A percentile compares a stretch with the other conserved stretches of the same genome.
phyloP scores from a whole-genome alignment of 495 filamentous ascomycete genomes.

The Parathielavia hyrcaniae region DNA sequence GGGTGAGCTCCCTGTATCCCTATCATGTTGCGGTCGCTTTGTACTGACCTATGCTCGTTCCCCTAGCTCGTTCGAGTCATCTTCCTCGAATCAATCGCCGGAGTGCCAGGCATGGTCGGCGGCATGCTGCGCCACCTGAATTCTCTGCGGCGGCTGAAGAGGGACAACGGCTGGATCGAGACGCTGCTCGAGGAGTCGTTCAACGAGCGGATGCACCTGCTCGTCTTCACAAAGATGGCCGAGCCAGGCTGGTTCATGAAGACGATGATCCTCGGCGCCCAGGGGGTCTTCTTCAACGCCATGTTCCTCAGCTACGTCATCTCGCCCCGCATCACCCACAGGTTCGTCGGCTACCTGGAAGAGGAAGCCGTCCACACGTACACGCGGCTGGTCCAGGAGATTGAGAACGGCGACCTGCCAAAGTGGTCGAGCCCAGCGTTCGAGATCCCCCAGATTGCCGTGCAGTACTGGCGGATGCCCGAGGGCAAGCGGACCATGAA shows the following conservation, averaged over 20 bases:
- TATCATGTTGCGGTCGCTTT: background rate
- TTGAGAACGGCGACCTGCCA: conserved; percentile 76
- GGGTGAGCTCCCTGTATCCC: conserved; percentile 29
- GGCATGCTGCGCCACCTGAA: conserved; percentile 87
- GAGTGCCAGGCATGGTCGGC: conserved; percentile 93
- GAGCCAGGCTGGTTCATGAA: conserved; percentile 90
- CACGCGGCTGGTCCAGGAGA: conserved; percentile 74
- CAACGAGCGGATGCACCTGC: conserved; percentile 94
- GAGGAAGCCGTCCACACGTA: conserved; percentile 97
- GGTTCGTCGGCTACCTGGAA: conserved; percentile 95
- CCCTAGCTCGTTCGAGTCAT: conserved; percentile 66
- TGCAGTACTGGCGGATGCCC: conserved; percentile 89
- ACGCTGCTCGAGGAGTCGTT: conserved; percentile 88
- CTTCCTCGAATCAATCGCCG: conserved; percentile 91
- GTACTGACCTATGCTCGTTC: conserved; percentile 4
- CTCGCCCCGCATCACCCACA: conserved; percentile 82
- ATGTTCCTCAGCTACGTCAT: conserved; percentile 87
- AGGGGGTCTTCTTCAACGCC: conserved; percentile 87
- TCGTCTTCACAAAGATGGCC: conserved; percentile 90
- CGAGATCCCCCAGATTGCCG: conserved; percentile 77
- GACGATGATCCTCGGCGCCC: conserved; percentile 72
- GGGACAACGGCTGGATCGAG: conserved; percentile 98
- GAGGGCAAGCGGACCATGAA: conserved; percentile 75
- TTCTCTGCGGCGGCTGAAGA: conserved; percentile 72
- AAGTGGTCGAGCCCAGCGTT: conserved; percentile 65